Conservation (phyloP, 179 eudicot species). For the Carnegiea gigantea region DNA sequence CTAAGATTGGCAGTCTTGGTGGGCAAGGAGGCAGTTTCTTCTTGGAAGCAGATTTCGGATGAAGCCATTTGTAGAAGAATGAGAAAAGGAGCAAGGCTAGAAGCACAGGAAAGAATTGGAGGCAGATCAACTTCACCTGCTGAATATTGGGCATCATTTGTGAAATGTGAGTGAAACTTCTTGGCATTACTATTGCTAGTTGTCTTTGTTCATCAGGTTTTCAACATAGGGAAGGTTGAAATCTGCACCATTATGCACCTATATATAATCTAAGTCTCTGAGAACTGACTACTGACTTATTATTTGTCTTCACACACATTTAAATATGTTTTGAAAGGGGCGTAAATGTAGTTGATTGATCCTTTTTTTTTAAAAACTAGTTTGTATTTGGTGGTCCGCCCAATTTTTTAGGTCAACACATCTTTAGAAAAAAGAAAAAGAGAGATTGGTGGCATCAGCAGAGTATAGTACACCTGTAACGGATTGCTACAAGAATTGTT, state of each 20-base stretch:
- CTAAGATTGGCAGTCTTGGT: constrained; percentile 48
- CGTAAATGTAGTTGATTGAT: background rate
- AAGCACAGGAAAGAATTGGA: constrained; percentile 14
- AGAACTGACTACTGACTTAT: background rate
- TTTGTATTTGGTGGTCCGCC: too few species aligned
- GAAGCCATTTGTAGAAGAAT: constrained; percentile 34
- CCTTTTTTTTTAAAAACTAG: too few species aligned
- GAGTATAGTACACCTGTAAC: background rate
- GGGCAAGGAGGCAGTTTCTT: constrained; percentile 55
- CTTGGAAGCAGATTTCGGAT: background rate
- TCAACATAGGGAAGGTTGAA: background rate
- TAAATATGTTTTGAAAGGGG: background rate
- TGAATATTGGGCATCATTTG: constrained; percentile 20
- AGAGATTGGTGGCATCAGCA: background rate
- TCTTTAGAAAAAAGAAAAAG: background rate
- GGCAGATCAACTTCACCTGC: constrained; percentile 12
- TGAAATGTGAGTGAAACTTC: background rate
- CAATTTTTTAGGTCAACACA: too few species aligned
- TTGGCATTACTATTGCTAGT: background rate
- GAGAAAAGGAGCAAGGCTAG: constrained; percentile 15
- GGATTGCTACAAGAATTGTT: background rate
- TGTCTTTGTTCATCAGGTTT: background rate
- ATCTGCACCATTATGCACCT: background rate
- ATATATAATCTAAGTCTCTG: background rate
- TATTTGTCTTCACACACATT: background rate